These are phyloP conservation scores for Cardamine resedifolia DNA, from an alignment of 345 rosid genomes.

Conservation along the genomic window DNA sequence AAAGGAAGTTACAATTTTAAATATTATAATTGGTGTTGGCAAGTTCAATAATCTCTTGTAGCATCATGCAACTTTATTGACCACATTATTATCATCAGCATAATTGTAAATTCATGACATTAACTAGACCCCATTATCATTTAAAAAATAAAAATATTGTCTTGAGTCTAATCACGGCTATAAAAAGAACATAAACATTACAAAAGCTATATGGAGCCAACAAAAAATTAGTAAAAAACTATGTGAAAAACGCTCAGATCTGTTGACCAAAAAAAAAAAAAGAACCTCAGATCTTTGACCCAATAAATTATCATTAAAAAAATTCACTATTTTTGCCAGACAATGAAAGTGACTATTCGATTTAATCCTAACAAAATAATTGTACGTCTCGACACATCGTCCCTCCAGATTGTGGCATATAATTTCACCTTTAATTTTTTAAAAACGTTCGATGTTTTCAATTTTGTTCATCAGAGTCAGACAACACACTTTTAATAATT, in stretches of 20 bases:
- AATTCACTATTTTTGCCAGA: constrained; percentile 30
- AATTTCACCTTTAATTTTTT: constrained; percentile 16
- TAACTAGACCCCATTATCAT: constrained; percentile 17
- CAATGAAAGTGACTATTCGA: constrained; percentile 43
- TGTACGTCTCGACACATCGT: constrained; percentile 43
- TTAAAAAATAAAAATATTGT: neutral
- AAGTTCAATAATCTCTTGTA: constrained; percentile 35
- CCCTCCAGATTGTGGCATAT: constrained; percentile 40
- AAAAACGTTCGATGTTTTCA: constrained; percentile 30
- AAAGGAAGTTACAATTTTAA: neutral
- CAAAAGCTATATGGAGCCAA: constrained; percentile 25
- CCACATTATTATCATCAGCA: constrained; percentile 1
- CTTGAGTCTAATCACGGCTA: constrained; percentile 29
- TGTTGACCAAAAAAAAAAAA: constrained; percentile 35
- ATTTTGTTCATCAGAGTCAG: constrained; percentile 31
- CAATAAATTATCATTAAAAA: constrained; percentile 30
- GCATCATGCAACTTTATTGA: constrained; percentile 35
- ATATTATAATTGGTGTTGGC: constrained; percentile 6
- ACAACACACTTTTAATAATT: constrained; percentile 9
- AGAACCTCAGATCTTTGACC: constrained; percentile 39
- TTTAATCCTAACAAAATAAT: constrained; percentile 39
- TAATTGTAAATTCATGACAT: constrained; percentile 2
- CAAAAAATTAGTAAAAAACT: constrained; percentile 18
- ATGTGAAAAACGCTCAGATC: constrained; percentile 34
- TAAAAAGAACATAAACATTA: constrained; percentile 28